These are phyloP conservation scores for Reticulascus tulasneorum DNA, from an alignment of 2,329 filamentous ascomycete species.

Conservation along the genomic window DNA sequence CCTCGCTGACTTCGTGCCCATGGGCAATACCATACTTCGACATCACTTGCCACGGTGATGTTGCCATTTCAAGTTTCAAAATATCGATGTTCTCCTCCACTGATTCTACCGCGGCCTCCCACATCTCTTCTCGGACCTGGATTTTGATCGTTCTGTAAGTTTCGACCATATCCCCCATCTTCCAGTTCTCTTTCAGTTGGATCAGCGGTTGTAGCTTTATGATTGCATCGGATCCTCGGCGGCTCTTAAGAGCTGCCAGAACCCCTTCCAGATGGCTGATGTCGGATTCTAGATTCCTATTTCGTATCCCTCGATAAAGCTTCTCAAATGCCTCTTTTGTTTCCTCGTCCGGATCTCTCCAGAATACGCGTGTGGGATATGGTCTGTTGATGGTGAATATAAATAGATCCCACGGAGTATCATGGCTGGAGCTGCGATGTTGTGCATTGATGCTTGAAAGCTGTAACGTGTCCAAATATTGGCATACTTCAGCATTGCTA, in stretches of 20 bases:
- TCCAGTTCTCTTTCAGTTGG: neutral
- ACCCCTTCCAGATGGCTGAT: neutral
- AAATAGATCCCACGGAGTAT: neutral
- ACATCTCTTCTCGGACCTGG: slow-evolving; percentile 5
- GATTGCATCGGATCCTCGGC: neutral
- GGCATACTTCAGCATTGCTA: accelerated
- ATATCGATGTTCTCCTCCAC: slow-evolving; percentile 4
- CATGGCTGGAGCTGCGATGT: accelerated
- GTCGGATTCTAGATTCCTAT: neutral
- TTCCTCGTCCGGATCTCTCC: accelerated
- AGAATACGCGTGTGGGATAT: accelerated
- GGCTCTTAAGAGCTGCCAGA: neutral
- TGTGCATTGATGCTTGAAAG: accelerated
- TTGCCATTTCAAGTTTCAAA: neutral
- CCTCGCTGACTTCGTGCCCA: too few relatives aligned
- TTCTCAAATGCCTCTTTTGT: neutral
- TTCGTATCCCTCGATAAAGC: neutral
- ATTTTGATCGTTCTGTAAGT: slow-evolving; percentile 5
- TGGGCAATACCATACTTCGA: too few relatives aligned
- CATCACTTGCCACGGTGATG: slow-evolving; percentile 5
- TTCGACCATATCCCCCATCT: neutral
- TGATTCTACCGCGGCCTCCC: slow-evolving; percentile 1
- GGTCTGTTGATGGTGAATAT: accelerated
- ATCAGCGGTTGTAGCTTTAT: neutral
- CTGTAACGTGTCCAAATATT: neutral